Evolutionary conservation across 2,329 filamentous ascomycete species (phyloP).

Genomic region (Dothistroma septosporum): DNA sequence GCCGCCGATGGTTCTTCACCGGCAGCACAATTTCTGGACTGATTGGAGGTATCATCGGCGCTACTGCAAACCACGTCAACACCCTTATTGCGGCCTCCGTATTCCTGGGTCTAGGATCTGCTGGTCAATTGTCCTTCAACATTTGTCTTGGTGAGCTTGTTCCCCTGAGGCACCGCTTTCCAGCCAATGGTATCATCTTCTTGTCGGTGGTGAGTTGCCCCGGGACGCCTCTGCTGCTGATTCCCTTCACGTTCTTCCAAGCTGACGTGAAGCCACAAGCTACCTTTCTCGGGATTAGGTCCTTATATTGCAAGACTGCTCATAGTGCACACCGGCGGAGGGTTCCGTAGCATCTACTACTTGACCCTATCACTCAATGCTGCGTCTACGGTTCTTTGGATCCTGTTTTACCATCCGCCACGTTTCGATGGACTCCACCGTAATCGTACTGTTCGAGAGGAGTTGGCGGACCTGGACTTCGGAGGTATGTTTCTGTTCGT

Average conservation of each 20-base stretch:
- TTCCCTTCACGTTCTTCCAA: too few species aligned
- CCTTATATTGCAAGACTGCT: background rate
- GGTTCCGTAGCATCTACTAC: background rate
- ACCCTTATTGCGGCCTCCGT: conserved; percentile 6
- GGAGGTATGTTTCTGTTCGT: conserved; percentile 17
- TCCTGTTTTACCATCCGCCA: conserved; percentile 9
- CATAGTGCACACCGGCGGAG: background rate
- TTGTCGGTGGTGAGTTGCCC: background rate
- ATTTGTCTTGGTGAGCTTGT: conserved; percentile 8
- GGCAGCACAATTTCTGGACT: background rate
- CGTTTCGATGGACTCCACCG: conserved; percentile 5
- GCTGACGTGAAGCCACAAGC: background rate
- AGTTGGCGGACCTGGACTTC: conserved; percentile 19
- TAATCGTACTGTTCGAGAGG: conserved; percentile 7
- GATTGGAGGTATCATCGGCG: conserved; percentile 4
- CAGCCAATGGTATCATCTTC: background rate
- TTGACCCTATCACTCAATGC: conserved; percentile 3
- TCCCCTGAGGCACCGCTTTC: conserved; percentile 3
- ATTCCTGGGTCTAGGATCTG: conserved; percentile 3
- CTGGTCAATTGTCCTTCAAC: conserved; percentile 10
- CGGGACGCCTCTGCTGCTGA: too few species aligned
- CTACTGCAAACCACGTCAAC: conserved; percentile 8
- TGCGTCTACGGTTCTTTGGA: background rate
- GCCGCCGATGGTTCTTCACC: conserved; percentile 11
- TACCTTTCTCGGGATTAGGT: conserved; percentile 5